phyloP scores from a whole-genome alignment of 176 grass and related monocot species.

The Raddia guianensis region DNA sequence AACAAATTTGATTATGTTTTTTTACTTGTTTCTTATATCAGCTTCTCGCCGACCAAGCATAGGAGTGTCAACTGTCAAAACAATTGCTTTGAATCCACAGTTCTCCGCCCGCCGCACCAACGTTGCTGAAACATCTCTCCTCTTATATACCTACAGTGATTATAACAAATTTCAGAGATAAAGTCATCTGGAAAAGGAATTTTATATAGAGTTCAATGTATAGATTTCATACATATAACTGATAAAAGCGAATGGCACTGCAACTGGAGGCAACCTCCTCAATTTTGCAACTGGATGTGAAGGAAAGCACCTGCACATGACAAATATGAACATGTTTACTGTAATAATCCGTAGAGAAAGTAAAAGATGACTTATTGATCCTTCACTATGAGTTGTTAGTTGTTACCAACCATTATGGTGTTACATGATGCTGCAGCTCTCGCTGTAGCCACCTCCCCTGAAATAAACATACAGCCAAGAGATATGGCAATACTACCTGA shows the following conservation, averaged over 20 bases:
- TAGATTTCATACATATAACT: slow-evolving; percentile 78
- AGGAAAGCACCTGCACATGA: slow-evolving; percentile 70
- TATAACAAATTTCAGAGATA: slow-evolving; percentile 9
- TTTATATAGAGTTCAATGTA: neutral
- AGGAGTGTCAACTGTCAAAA: slow-evolving; percentile 90
- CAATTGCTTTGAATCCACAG: slow-evolving; percentile 79
- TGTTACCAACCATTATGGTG: slow-evolving; percentile 78
- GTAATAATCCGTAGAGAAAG: slow-evolving; percentile 17
- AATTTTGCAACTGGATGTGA: slow-evolving; percentile 62
- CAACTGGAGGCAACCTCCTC: slow-evolving; percentile 87
- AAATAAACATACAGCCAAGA: slow-evolving; percentile 32
- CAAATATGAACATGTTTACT: neutral
- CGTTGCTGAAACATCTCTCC: slow-evolving; percentile 63
- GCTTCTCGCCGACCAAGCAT: slow-evolving; percentile 76
- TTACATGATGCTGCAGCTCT: slow-evolving; percentile 87
- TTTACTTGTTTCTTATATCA: slow-evolving; percentile 85
- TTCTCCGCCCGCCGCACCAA: slow-evolving; percentile 70
- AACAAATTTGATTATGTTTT: neutral
- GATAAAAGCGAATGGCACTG: slow-evolving; percentile 75
- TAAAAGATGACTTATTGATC: neutral
- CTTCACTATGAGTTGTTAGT: neutral
- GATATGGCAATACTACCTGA: slow-evolving; percentile 13
- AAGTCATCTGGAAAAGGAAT: neutral
- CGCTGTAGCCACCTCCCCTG: slow-evolving; percentile 86
- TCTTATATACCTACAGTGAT: slow-evolving; percentile 67